A percentile compares a stretch with the other conserved stretches of the same genome.
These are phyloP conservation scores for Nothomitra cinnamomea DNA, from an alignment of 2,329 filamentous ascomycete genomes.

Conservation along the genomic window DNA sequence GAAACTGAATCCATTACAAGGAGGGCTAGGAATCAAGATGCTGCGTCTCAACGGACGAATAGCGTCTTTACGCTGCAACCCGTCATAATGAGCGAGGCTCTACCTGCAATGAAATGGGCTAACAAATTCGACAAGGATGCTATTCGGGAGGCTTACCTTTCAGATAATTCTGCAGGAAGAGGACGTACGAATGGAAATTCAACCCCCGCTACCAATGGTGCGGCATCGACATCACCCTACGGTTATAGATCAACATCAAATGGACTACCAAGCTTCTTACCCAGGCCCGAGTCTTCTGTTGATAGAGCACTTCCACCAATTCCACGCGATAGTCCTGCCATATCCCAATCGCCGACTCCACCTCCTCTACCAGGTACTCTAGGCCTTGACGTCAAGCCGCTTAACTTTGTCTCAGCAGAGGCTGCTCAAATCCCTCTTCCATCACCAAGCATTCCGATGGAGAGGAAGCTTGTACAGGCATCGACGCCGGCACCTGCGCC, in stretches of 20 bases:
- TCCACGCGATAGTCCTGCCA: not conserved
- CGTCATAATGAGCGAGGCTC: slow-evolving; percentile 69
- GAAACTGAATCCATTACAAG: slow-evolving; percentile 31
- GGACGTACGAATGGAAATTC: not conserved
- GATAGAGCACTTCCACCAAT: not conserved
- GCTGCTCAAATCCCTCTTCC: not conserved
- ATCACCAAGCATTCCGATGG: not conserved
- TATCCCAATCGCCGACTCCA: not conserved
- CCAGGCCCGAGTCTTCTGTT: not conserved
- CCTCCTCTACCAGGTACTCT: not conserved
- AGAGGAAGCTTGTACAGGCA: not conserved
- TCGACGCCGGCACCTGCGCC: not conserved
- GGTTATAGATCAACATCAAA: not conserved
- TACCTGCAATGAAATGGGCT: slow-evolving; percentile 92
- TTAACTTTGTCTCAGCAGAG: not conserved
- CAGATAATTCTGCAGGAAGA: slow-evolving; percentile 3
- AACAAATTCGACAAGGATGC: slow-evolving; percentile 84
- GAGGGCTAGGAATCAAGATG: slow-evolving; percentile 35
- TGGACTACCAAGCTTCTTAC: not conserved
- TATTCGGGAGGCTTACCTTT: slow-evolving; percentile 72
- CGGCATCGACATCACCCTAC: not conserved
- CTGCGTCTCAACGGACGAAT: slow-evolving; percentile 55
- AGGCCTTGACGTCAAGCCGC: not conserved
- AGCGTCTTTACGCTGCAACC: slow-evolving; percentile 83
- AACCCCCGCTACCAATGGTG: not conserved